These are phyloP conservation scores for Pichia phayaonensis DNA, from an alignment of 805 yeast species.

Conservation along the genomic window DNA sequence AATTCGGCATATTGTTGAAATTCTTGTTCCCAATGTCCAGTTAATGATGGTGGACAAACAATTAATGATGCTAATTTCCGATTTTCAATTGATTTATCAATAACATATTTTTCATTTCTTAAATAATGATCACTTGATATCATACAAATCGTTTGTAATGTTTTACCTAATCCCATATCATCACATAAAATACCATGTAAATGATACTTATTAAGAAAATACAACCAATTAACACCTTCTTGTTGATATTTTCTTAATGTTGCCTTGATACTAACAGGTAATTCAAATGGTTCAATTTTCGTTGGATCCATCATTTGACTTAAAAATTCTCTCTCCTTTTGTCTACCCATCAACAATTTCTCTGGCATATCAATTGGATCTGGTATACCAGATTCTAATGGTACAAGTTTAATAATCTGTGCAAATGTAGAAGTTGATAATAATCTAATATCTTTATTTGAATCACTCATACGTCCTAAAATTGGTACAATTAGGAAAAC, in stretches of 20 bases:
- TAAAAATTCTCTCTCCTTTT: slow-evolving; percentile 87
- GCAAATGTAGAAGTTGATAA: slow-evolving; percentile 96
- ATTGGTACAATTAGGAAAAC: slow-evolving; percentile 95
- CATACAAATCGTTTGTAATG: slow-evolving; percentile 93
- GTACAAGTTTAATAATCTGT: slow-evolving; percentile 87
- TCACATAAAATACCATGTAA: slow-evolving; percentile 97
- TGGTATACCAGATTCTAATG: slow-evolving; percentile 94
- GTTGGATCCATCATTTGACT: slow-evolving; percentile 97
- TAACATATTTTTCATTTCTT: slow-evolving; percentile 60
- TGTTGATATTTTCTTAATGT: slow-evolving; percentile 92
- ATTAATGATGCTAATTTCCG: slow-evolving; percentile 77
- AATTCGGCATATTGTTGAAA: slow-evolving; percentile 84
- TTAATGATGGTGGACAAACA: slow-evolving; percentile 93
- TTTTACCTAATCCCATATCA: slow-evolving; percentile 98
- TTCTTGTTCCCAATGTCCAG: slow-evolving; percentile 99
- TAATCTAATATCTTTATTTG: slow-evolving; percentile 79
- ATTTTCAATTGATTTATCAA: slow-evolving; percentile 55
- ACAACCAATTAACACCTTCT: slow-evolving; percentile 98
- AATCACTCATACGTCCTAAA: slow-evolving; percentile 95
- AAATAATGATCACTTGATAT: slow-evolving; percentile 92
- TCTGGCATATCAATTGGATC: slow-evolving; percentile 89
- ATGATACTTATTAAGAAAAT: slow-evolving; percentile 89
- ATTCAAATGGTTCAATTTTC: slow-evolving; percentile 75
- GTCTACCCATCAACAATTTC: slow-evolving; percentile 80
- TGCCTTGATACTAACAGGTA: slow-evolving; percentile 90